Base-by-base conservation (phyloP, 192 early-diverging fungal genomes). In the Coemansia pectinata region DNA sequence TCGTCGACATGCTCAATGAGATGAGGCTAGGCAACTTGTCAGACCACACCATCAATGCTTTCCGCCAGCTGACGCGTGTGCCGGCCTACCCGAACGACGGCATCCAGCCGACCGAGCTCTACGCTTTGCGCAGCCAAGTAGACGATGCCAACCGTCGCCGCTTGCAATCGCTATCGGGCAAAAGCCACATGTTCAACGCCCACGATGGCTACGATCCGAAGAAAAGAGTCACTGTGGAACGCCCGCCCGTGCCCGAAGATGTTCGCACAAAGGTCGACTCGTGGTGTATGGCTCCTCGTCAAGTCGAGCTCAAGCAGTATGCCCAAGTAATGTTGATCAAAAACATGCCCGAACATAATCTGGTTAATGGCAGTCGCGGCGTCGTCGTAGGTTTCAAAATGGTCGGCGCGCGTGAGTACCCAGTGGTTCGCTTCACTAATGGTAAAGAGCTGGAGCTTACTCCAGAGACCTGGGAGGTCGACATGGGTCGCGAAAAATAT, bases 311-410 rank as follows among this genome's bases (percentile, higher is more conserved):
- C 23, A 95, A 94, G 80, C 29, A 77, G 7, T 68, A 86, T 55
- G 91, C 94, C 3, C 96, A 96, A 70, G 96, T 98, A 1, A 95
- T 95, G 92, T 77, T 98, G 55, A 79, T 92, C 36, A 94, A 92
- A 68, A 93, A 93, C 65, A 73, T 90, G 81, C 81, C 85, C 27
- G 86, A 86, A 4, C 59, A 70, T 17, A 78, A 73, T 0, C 72
- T 95, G 8, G 93, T 95, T 25, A 95, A 95, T 70, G 94, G 94
- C 62, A 90, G 88, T n/a, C 84, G 90, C 41, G 94, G 94, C 17
- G 81, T 93, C 7, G 50, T 89, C 3, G 67, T 59, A 1, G 62
- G 73, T 6, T 89, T 86, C 65, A 61, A 57, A 19, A 38, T 47
- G 19, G 10, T 84, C 19, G 82, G 62, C 0, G 71, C 60, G n/a